These are phyloP conservation scores for Pichia terricola DNA, from an alignment of 1,139 yeast genomes.

Conservation along the genomic window DNA sequence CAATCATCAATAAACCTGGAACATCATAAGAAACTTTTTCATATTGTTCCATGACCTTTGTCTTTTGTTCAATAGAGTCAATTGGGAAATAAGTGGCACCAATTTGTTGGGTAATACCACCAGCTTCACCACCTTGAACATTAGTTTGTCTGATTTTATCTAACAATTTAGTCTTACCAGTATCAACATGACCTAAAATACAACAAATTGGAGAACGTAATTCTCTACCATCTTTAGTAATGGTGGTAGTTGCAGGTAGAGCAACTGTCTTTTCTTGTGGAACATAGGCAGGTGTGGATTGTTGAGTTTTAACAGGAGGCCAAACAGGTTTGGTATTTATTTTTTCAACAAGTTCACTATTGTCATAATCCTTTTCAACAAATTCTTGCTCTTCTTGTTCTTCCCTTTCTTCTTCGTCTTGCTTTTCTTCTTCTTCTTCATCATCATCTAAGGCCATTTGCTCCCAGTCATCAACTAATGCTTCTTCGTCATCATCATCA, in stretches of 20 bases:
- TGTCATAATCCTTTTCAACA: conserved; percentile 16
- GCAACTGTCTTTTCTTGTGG: conserved; percentile 2
- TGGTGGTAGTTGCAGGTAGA: conserved; percentile 18
- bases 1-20: conserved; percentile 93
- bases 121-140: conserved; percentile 99
- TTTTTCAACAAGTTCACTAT: conserved; percentile 13
- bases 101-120: conserved; percentile 99
- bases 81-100: conserved; percentile 99
- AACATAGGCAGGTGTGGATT: conserved; percentile 18
- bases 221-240: conserved; percentile 27
- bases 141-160: conserved; percentile 98
- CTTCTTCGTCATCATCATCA: conserved; percentile 39
- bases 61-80: conserved; percentile 83
- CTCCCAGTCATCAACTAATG: conserved; percentile 58
- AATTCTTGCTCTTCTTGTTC: conserved; percentile 22
- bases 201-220: conserved; percentile 98
- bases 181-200: conserved; percentile 98
- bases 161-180: conserved; percentile 94
- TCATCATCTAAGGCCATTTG: conserved; percentile 48
- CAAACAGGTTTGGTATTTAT: not conserved
- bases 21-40: conserved; percentile 86
- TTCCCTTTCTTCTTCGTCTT: conserved; percentile 18
- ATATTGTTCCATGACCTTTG: conserved; percentile 79
- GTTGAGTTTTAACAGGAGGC: conserved; percentile 12
- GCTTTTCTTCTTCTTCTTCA: conserved; percentile 32